Evolutionary conservation across 1,139 yeast genomes (phyloP).

Genomic region (Nakaseomyces sp.): DNA sequence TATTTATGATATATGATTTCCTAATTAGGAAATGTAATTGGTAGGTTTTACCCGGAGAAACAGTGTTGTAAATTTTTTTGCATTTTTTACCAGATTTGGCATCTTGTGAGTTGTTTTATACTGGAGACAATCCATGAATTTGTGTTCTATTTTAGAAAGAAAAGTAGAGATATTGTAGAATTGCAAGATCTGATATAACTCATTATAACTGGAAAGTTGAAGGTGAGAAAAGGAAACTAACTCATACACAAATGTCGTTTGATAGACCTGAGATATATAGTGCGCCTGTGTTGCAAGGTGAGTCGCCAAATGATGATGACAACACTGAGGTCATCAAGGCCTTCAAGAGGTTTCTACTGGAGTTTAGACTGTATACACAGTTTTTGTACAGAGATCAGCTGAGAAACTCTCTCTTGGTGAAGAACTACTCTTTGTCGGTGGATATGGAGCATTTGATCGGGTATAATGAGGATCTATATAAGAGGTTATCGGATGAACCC

Average conservation of each 20-base stretch:
- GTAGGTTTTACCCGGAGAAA: background rate
- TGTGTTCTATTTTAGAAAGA: no score
- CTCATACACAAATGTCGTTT: slow-evolving; percentile 38
- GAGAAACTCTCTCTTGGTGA: slow-evolving; percentile 74
- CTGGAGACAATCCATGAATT: no score
- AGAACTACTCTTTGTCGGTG: slow-evolving; percentile 64
- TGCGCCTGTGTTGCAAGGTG: slow-evolving; percentile 83
- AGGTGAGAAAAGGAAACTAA: no score
- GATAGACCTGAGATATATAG: slow-evolving; percentile 76
- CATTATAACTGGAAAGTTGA: no score
- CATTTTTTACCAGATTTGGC: no score
- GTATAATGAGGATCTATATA: slow-evolving; percentile 82
- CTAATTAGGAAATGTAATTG: slow-evolving; percentile 1
- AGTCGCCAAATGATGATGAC: slow-evolving; percentile 48
- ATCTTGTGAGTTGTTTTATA: no score
- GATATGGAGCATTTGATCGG: slow-evolving; percentile 80
- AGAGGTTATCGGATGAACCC: slow-evolving; percentile 78
- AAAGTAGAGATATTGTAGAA: no score
- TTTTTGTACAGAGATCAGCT: slow-evolving; percentile 88
- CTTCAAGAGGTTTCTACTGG: slow-evolving; percentile 73
- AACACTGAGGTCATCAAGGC: slow-evolving; percentile 72
- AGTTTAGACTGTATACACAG: slow-evolving; percentile 73
- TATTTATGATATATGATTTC: background rate
- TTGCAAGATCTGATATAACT: no score
- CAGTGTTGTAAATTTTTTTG: background rate